A percentile compares a stretch with the other conserved stretches of the same genome.
Conservation (phyloP, 441 rosid species). For the Bruguiera hainesii region DNA sequence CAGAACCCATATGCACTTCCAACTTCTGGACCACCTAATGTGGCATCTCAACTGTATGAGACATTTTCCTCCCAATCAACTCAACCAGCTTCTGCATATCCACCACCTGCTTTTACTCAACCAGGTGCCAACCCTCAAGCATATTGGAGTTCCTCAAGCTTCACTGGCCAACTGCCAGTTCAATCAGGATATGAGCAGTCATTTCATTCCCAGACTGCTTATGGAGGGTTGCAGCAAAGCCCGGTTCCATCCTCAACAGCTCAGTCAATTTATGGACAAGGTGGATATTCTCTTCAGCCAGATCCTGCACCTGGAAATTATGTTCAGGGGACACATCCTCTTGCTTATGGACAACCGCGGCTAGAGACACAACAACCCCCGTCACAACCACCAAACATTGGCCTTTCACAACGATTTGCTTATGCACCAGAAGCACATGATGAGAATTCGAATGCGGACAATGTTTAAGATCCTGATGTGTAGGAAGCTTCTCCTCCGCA, state of each 20-base stretch:
- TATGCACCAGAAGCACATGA: slow-evolving; percentile 18
- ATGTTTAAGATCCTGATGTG: slow-evolving; percentile 6
- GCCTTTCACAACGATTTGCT: slow-evolving; percentile 9
- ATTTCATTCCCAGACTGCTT: slow-evolving; percentile 12
- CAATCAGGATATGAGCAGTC: slow-evolving; percentile 24
- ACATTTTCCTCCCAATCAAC: slow-evolving; percentile 11
- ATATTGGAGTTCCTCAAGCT: slow-evolving; percentile 18
- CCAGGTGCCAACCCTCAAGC: slow-evolving; percentile 10
- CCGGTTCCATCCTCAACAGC: slow-evolving; percentile 4
- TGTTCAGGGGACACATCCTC: slow-evolving; percentile 13
- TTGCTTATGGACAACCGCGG: slow-evolving; percentile 12
- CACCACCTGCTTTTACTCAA: slow-evolving; percentile 16
- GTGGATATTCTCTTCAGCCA: slow-evolving; percentile 22
- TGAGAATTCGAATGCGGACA: slow-evolving; percentile 5
- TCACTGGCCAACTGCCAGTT: slow-evolving; percentile 6
- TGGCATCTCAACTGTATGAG: slow-evolving; percentile 15
- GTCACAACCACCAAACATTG: slow-evolving; percentile 16
- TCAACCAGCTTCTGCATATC: slow-evolving; percentile 19
- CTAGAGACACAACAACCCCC: slow-evolving; percentile 2
- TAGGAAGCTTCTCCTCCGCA: slow-evolving; percentile 14
- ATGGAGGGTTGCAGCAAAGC: slow-evolving; percentile 9
- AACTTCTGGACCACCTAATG: slow-evolving; percentile 10
- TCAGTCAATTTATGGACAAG: slow-evolving; percentile 20
- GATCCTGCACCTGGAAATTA: slow-evolving; percentile 9
- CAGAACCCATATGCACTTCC: slow-evolving; percentile 16